Conservation (phyloP, 345 rosid species). For the Microthlaspi erraticum region DNA sequence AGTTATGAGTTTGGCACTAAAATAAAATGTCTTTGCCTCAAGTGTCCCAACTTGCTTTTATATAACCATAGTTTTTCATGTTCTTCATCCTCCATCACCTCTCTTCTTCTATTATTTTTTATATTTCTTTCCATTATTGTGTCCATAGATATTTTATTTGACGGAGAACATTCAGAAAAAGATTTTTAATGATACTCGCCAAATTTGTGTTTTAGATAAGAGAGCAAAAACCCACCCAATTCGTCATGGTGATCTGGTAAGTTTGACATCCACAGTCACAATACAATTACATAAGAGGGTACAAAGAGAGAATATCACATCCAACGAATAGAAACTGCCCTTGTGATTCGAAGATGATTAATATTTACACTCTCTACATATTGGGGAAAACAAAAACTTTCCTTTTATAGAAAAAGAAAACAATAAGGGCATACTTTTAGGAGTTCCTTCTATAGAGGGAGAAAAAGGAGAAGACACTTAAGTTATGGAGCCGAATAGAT, state of each 20-base stretch:
- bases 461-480: not conserved
- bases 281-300: not conserved
- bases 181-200: not conserved
- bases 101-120: constrained; percentile 3
- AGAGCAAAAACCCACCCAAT: not conserved
- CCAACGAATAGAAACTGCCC: not conserved
- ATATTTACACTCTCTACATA: not conserved
- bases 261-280: not conserved
- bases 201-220: not conserved
- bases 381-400: not conserved
- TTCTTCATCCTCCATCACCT: constrained; percentile 38
- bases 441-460: not conserved
- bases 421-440: not conserved
- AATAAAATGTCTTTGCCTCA: constrained; percentile 28
- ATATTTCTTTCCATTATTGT: not conserved
- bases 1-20: constrained; percentile 38
- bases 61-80: constrained; percentile 26
- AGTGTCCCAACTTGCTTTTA: constrained; percentile 46
- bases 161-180: not conserved
- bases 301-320: not conserved
- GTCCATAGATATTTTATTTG: not conserved
- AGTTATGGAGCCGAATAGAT: not conserved
- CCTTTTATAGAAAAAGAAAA: not conserved
- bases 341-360: constrained; percentile 5
- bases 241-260: not conserved